Conservation (phyloP, 1,284 basidiomycete genomes). For the Ganoderma multipileum region DNA sequence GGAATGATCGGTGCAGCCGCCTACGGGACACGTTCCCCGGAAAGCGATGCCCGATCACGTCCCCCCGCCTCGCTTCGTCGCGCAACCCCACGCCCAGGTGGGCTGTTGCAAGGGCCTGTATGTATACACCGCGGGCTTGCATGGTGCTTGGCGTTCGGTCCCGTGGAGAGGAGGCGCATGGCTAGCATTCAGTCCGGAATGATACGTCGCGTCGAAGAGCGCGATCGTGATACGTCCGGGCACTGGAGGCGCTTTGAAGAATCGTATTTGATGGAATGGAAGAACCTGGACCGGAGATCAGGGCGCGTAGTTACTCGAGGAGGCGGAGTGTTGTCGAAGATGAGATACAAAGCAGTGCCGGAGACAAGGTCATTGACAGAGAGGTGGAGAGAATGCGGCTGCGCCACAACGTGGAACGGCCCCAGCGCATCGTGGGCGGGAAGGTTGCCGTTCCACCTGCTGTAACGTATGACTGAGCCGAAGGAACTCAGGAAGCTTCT, state of each 20-base stretch:
- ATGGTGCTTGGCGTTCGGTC: neutral
- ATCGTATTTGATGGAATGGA: neutral
- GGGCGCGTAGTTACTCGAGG: neutral
- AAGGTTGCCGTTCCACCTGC: neutral
- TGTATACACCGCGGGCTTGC: neutral
- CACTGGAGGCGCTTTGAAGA: neutral
- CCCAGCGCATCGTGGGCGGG: neutral
- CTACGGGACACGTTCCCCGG: neutral
- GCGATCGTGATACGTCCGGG: neutral
- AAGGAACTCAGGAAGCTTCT: neutral
- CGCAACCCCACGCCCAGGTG: neutral
- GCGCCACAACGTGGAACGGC: neutral
- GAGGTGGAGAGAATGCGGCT: neutral
- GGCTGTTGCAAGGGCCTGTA: neutral
- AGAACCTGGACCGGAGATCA: neutral
- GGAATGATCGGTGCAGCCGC: neutral
- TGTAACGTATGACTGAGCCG: neutral
- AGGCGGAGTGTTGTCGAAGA: neutral
- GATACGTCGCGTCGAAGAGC: neutral
- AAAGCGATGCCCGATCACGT: constrained; percentile 1
- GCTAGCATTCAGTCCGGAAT: neutral
- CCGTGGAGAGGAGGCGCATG: neutral
- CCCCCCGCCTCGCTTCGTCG: neutral
- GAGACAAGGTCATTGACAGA: neutral
- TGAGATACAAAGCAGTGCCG: neutral